Conservation (phyloP, 768 basidiomycete species). For the Lactifluus piperatus region DNA sequence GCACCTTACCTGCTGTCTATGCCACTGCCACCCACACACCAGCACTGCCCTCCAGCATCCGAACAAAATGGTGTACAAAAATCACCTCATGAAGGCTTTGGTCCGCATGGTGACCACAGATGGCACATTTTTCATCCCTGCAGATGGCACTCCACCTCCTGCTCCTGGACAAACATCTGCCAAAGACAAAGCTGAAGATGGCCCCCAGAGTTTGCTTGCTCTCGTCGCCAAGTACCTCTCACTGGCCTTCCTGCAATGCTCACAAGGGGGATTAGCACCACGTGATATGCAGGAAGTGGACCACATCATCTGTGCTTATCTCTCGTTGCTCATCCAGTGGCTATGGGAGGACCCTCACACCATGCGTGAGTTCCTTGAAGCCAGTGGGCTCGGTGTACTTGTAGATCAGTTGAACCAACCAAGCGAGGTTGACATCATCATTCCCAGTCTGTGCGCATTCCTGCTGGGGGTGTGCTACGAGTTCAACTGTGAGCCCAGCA, state of each 20-base stretch:
- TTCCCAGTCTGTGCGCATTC: constrained; percentile 88
- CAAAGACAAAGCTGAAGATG: constrained; percentile 42
- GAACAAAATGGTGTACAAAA: too few species aligned
- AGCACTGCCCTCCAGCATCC: too few species aligned
- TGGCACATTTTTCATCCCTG: constrained; percentile 65
- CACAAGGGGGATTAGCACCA: constrained; percentile 55
- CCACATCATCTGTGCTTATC: constrained; percentile 75
- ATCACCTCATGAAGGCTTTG: too few species aligned
- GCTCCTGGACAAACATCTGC: constrained; percentile 33
- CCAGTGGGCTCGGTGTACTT: constrained; percentile 83
- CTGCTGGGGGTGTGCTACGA: constrained; percentile 92
- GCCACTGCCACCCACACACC: too few species aligned
- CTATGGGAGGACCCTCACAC: constrained; percentile 91
- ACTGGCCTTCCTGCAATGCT: constrained; percentile 71
- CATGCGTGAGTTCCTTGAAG: constrained; percentile 82
- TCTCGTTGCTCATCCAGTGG: constrained; percentile 83
- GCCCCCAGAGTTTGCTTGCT: constrained; percentile 68
- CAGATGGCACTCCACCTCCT: constrained; percentile 36
- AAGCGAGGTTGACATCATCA: constrained; percentile 72
- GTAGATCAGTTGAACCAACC: constrained; percentile 93
- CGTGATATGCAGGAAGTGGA: constrained; percentile 85
- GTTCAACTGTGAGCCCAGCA: constrained; percentile 91
- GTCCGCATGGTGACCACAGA: too few species aligned
- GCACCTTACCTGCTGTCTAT: too few species aligned
- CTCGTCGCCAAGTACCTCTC: constrained; percentile 88